Percentiles rank a stretch among this genome's conserved stretches.
These are phyloP conservation scores for Xylaria arbuscula DNA, from an alignment of 2,329 filamentous ascomycete species.

Conservation along the genomic window DNA sequence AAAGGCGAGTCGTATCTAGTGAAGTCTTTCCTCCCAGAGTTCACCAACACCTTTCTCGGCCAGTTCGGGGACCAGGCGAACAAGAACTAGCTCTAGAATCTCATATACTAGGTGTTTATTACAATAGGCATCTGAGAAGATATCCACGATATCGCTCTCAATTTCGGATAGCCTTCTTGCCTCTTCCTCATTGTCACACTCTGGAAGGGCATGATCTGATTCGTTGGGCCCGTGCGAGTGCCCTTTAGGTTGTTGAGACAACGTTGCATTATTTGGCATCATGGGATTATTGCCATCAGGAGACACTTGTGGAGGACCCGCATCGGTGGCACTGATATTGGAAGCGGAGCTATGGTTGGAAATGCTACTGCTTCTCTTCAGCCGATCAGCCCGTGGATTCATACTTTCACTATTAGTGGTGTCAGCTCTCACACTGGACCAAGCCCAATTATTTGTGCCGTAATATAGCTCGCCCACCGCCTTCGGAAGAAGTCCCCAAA, in stretches of 20 bases:
- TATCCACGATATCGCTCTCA: constrained; percentile 72
- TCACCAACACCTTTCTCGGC: constrained; percentile 76
- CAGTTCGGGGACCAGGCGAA: constrained; percentile 86
- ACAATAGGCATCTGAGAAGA: constrained; percentile 85
- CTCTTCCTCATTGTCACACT: constrained; percentile 51
- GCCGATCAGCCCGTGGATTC: constrained; percentile 47
- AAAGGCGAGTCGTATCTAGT: constrained; percentile 27
- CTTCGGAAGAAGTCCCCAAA: constrained; percentile 62
- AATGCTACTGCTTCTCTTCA: constrained; percentile 41
- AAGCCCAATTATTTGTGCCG: constrained; percentile 51
- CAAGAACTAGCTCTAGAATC: constrained; percentile 83
- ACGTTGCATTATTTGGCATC: constrained; percentile 46
- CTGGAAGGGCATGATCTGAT: constrained; percentile 33
- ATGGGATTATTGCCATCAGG: constrained; percentile 44
- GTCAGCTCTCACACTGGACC: constrained; percentile 46
- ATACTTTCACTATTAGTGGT: constrained; percentile 37
- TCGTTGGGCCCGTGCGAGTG: constrained; percentile 41
- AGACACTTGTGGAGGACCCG: constrained; percentile 44
- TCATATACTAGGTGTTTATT: constrained; percentile 93
- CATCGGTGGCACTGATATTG: constrained; percentile 42
- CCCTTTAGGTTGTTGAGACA: constrained; percentile 42
- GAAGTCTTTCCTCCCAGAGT: constrained; percentile 77
- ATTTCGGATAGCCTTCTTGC: constrained; percentile 68
- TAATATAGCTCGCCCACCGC: constrained; percentile 64
- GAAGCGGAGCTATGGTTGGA: constrained; percentile 32